Evolutionary conservation across 2,329 filamentous ascomycete genomes (phyloP), one percentile per base, ranked within the genome.

Genomic region (Ophiosphaerella herpotricha): DNA sequence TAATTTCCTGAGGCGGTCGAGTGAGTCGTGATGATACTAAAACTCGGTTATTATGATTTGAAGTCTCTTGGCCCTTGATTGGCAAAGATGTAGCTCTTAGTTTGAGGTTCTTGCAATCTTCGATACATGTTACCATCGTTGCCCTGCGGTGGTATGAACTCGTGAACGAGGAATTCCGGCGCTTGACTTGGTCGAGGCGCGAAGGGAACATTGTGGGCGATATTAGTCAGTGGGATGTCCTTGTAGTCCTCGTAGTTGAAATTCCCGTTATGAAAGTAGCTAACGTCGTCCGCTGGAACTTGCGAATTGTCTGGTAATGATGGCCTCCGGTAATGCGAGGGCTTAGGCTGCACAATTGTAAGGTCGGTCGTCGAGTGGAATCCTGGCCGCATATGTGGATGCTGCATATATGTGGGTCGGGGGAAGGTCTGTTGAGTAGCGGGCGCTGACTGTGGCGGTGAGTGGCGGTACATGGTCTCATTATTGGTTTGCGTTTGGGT

Each of bases 371-470:
- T 64, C 2, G 70, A 70, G 38, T 70, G 68, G 33, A 68, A 72
- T n/a, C 60, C 68, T 40, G 60, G 45, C 26, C 60, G 64, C 51
- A 64, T 61, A 26, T 72, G 69, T 14, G 70, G 61, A 6, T 65
- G 68, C 32, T 67, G 68, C 64, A 73, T 71, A 46, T 72, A 75
- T 7, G 64, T 57, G 24, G 62, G 63, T 8, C 64, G 64, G 13
- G 75, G 68, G 49, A 80, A 80, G 39, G 64, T 72, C 57, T 78
- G 74, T 52, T 80, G 78, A n/a, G 73, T 75, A 2, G 78, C 76
- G 12, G 78, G 78, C 33, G 78, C 78, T 23, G 78, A 80, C 54
- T 80, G 78, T 7, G 78, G 78, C 33, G 78, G 78, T 4, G 78
- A 79, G 49, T 79, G 77, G 41, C 75, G 76, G 48, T 73, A 75